Evolutionary conservation across 805 yeast species (phyloP).

Genomic region (Kazachstania kunashirensis): DNA sequence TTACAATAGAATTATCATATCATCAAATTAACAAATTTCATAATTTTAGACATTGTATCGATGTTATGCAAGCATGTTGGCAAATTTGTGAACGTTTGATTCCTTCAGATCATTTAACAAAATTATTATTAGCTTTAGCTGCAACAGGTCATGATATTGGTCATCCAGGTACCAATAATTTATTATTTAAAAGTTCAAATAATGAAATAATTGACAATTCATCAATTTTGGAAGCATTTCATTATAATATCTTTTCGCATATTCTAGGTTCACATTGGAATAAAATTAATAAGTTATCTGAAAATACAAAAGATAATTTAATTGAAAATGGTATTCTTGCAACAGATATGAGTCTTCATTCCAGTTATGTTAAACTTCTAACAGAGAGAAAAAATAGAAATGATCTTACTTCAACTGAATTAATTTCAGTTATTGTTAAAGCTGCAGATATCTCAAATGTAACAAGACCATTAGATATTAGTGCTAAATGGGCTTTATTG

Average conservation of each 20-base stretch:
- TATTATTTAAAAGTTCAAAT: constrained; percentile 51
- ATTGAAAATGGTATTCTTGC: constrained; percentile 42
- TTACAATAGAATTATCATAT: constrained; percentile 67
- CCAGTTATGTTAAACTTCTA: constrained; percentile 53
- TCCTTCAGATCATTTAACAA: constrained; percentile 33
- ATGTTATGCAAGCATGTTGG: constrained; percentile 85
- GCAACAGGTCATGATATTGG: constrained; percentile 94
- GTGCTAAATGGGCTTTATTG: constrained; percentile 81
- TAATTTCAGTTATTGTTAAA: constrained; percentile 67
- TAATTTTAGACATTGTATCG: constrained; percentile 91
- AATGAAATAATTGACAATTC: constrained; percentile 51
- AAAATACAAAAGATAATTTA: constrained; percentile 8
- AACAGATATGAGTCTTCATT: constrained; percentile 91
- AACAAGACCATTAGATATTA: constrained; percentile 63
- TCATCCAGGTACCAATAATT: constrained; percentile 92
- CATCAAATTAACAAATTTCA: constrained; percentile 85
- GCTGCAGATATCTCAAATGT: constrained; percentile 96
- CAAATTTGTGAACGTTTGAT: constrained; percentile 34
- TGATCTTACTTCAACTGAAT: constrained; percentile 27
- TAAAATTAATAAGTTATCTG: constrained; percentile 15
- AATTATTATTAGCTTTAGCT: constrained; percentile 57
- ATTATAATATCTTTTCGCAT: constrained; percentile 51
- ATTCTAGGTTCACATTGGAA: constrained; percentile 49
- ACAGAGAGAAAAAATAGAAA: constrained; percentile 11
- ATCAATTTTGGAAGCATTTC: constrained; percentile 77